A percentile compares a stretch with the other conserved stretches of the same genome.
Conservation (phyloP, 768 basidiomycete genomes). For the Tulasnella sp. region DNA sequence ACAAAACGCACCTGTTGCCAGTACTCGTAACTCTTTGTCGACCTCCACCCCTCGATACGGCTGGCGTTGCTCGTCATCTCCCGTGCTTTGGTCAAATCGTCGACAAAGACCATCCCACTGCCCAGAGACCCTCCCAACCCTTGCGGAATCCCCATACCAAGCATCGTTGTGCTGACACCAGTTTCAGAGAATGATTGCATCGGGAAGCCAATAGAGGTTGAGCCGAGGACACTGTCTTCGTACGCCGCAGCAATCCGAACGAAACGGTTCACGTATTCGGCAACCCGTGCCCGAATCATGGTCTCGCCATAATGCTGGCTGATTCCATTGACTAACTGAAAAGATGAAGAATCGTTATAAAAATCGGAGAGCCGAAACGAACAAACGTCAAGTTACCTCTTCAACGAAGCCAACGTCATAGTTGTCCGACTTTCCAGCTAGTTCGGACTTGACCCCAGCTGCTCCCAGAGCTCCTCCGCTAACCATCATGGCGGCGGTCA, state of each 20-base stretch:
- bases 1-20: slow-evolving; percentile 56
- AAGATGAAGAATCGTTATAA: neutral
- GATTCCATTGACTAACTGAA: slow-evolving; percentile 77
- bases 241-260: slow-evolving; percentile 85
- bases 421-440: slow-evolving; percentile 49
- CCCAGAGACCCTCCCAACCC: slow-evolving; percentile 55
- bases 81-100: slow-evolving; percentile 59
- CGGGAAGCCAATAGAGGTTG: slow-evolving; percentile 72
- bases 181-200: slow-evolving; percentile 47
- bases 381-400: slow-evolving; percentile 59
- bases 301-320: slow-evolving; percentile 89
- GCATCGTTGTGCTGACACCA: slow-evolving; percentile 29
- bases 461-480: slow-evolving; percentile 5
- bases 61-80: slow-evolving; percentile 75
- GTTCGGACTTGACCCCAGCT: slow-evolving; percentile 6
- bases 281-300: slow-evolving; percentile 80
- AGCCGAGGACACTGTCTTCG: slow-evolving; percentile 69
- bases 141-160: slow-evolving; percentile 43
- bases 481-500: slow-evolving; percentile 24
- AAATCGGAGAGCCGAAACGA: neutral
- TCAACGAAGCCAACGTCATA: slow-evolving; percentile 88
- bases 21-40: slow-evolving; percentile 74
- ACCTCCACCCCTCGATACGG: slow-evolving; percentile 91
- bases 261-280: slow-evolving; percentile 84
- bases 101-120: slow-evolving; percentile 73